Base-by-base conservation (phyloP, 306 rosid species). In the Morella rubra region DNA sequence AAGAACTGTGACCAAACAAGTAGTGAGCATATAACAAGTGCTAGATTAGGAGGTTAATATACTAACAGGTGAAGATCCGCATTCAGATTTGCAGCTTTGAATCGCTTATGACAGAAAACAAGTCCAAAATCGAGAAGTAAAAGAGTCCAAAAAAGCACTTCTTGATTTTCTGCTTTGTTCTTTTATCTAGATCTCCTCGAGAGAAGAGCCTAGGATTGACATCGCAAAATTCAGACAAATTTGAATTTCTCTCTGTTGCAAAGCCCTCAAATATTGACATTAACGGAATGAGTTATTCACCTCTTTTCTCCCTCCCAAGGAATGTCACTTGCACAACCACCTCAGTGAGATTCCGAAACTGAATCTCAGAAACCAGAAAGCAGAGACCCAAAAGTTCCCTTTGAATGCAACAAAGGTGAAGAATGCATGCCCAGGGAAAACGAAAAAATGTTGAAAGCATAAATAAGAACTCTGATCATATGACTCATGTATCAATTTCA, bases 1-100 rank as follows among this genome's bases (percentile, higher is more conserved):
- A 77, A 72, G 27, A 46, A 20, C 5, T 68, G 0, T 27, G 69
- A 72, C 80, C 62, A 76, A 59, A 20, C 69, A 71, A 19, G 10
- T 9, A 59, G 66, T 65, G 53, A 49, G n/a, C 44, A 14, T 3
- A 61, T 58, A 61, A 14, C 44, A 61, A 61, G 5, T 32, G 44
- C 45, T 61, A 37, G 20, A 32, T 32, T 32, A 32, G 2, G 37
- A 32, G 37, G 37, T 32, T 32, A 32, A 32, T 32, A 32, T 2
- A 32, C 37, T 32, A 32, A 32, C 37, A 32, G 37, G 37, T 32
- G 68, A 61, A 14, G 45, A 61, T 61, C 32, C 4, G 64, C n/a
- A 61, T 12, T 19, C 42, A 61, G 44, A 61, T 13, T 61, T 61
- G 68, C 68, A 61, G 24, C 70, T 41, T 15, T 18, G 5, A 15